phyloP scores from a whole-genome alignment of 1,139 yeast species.

The Lodderomyces theae region DNA sequence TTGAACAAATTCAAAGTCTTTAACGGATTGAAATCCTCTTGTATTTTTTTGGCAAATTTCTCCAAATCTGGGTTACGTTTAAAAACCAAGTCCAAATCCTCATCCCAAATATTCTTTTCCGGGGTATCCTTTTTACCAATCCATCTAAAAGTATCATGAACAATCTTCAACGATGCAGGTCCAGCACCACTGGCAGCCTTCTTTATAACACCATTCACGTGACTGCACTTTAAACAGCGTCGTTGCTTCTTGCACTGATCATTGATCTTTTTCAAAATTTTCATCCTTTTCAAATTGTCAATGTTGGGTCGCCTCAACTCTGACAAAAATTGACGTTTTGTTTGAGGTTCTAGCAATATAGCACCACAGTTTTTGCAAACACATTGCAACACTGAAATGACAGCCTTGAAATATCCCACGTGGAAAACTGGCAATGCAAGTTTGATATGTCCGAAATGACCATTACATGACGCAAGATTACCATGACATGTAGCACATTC shows the following conservation, averaged over 20 bases:
- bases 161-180: constrained; percentile 88
- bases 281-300: constrained; percentile 91
- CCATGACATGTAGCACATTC: constrained; percentile 94
- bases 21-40: constrained; percentile 92
- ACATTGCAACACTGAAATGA: constrained; percentile 82
- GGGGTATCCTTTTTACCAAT: constrained; percentile 85
- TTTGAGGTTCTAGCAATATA: constrained; percentile 68
- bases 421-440: constrained; percentile 96
- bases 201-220: constrained; percentile 93
- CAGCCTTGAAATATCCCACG: constrained; percentile 93
- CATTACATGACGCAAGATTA: constrained; percentile 90
- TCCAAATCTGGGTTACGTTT: constrained; percentile 82
- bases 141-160: constrained; percentile 96
- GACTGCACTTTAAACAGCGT: constrained; percentile 82
- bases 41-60: constrained; percentile 78
- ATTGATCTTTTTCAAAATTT: constrained; percentile 70
- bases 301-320: constrained; percentile 86
- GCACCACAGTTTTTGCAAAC: constrained; percentile 90
- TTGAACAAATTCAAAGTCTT: constrained; percentile 85
- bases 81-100: constrained; percentile 73
- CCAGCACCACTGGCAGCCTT: constrained; percentile 93
- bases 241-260: constrained; percentile 97
- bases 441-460: constrained; percentile 95
- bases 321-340: constrained; percentile 62
- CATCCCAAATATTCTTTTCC: constrained; percentile 84